phyloP scores from a whole-genome alignment of 345 rosid species.

The Eucalyptus pauciflora region DNA sequence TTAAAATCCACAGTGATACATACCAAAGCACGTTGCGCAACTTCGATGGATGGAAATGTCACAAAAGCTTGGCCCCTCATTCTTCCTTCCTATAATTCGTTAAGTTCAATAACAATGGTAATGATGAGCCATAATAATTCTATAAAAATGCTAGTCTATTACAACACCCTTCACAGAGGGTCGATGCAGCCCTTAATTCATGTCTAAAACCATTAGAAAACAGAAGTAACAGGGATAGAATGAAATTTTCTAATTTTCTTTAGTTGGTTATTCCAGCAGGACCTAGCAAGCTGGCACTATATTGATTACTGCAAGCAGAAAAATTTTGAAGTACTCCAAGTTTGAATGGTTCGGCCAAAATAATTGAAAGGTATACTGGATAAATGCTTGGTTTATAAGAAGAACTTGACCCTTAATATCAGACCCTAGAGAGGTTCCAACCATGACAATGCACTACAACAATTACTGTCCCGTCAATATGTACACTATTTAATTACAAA shows the following conservation, averaged over 20 bases:
- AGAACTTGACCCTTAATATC: background rate
- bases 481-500: background rate
- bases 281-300: background rate
- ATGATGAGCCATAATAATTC: background rate
- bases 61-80: slow-evolving; percentile 98
- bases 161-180: background rate
- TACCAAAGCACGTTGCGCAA: slow-evolving; percentile 83
- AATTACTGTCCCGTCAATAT: background rate
- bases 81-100: slow-evolving; percentile 72
- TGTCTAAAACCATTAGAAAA: background rate
- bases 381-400: background rate
- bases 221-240: background rate
- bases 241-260: background rate
- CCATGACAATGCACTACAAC: background rate
- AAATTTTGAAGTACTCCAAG: background rate
- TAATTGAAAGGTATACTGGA: background rate
- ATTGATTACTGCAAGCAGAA: background rate
- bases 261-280: background rate
- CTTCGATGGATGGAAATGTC: slow-evolving; percentile 83
- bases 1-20: background rate
- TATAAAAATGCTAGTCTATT: background rate
- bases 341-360: background rate
- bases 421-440: background rate
- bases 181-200: background rate
- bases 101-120: background rate